A percentile compares a stretch with the other conserved stretches of the same genome.
phyloP scores from a whole-genome alignment of 2,329 filamentous ascomycete species.

The Exophiala sp. region DNA sequence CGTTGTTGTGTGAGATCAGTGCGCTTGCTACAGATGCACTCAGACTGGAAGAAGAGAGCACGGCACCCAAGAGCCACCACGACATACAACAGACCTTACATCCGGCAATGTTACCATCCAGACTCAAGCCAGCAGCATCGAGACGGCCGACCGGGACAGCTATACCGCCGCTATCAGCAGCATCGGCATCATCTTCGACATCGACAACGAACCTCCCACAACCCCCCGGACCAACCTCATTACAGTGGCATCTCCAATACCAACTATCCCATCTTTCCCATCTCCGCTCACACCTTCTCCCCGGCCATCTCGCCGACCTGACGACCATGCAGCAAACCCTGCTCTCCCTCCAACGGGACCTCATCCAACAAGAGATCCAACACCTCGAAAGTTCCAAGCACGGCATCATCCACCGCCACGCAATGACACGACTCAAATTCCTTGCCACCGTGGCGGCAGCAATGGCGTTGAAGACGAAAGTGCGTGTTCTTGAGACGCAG shows the following conservation, averaged over 20 bases:
- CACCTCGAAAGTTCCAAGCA: slow-evolving; percentile 25
- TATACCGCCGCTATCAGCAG: no score
- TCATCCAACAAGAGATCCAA: slow-evolving; percentile 12
- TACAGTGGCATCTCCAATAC: background rate
- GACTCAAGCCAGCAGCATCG: no score
- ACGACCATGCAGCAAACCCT: slow-evolving; percentile 5
- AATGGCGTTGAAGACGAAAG: slow-evolving; percentile 23
- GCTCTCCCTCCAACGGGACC: slow-evolving; percentile 9
- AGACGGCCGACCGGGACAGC: no score
- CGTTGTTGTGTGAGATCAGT: background rate
- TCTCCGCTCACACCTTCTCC: slow-evolving; percentile 5
- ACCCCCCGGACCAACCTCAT: background rate
- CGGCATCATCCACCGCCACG: slow-evolving; percentile 22
- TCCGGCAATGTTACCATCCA: background rate
- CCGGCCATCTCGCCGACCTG: slow-evolving; percentile 6
- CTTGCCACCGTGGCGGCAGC: slow-evolving; percentile 21
- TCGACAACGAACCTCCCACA: background rate
- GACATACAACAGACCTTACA: background rate
- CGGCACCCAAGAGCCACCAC: no score
- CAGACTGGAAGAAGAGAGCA: background rate
- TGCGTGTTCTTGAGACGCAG: slow-evolving; percentile 31
- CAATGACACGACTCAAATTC: slow-evolving; percentile 10
- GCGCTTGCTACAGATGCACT: background rate
- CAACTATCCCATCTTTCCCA: slow-evolving; percentile 6
- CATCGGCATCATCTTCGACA: background rate